phyloP scores from a whole-genome alignment of 176 grass and related monocot genomes.

The Miscanthus lutarioriparius region DNA sequence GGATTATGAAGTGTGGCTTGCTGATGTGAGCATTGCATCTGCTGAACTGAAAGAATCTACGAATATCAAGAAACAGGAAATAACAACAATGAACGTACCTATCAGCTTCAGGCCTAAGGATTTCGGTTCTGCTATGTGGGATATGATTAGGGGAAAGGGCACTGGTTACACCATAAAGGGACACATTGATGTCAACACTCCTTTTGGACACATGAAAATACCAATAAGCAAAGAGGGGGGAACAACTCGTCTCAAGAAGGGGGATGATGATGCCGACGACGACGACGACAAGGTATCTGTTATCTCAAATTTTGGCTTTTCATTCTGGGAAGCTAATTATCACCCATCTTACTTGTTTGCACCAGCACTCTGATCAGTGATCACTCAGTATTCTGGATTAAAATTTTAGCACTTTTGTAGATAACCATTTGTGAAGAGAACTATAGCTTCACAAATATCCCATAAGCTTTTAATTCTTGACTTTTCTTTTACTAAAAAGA shows the following conservation, averaged over 20 bases:
- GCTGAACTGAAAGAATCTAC: conserved; percentile 63
- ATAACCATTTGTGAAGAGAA: background rate
- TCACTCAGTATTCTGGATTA: background rate
- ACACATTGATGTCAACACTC: conserved; percentile 80
- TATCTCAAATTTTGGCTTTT: background rate
- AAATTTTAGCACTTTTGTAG: background rate
- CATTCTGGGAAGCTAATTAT: background rate
- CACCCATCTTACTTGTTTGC: background rate
- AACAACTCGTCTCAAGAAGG: conserved; percentile 80
- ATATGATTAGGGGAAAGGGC: conserved; percentile 89
- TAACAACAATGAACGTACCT: conserved; percentile 73
- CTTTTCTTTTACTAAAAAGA: background rate
- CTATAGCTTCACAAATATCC: background rate
- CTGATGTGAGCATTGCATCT: conserved; percentile 62
- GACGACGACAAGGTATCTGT: conserved; percentile 57
- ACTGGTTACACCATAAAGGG: conserved; percentile 90
- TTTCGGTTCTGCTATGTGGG: conserved; percentile 95
- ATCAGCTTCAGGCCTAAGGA: conserved; percentile 86
- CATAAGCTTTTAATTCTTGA: background rate
- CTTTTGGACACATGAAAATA: conserved; percentile 88
- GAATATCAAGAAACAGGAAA: conserved; percentile 71
- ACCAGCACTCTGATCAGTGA: background rate
- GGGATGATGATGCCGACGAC: conserved; percentile 48
- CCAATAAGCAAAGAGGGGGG: conserved; percentile 80
- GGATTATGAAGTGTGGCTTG: conserved; percentile 83